phyloP scores from a whole-genome alignment of 441 rosid genomes.

The Eutrema salsugineum region DNA sequence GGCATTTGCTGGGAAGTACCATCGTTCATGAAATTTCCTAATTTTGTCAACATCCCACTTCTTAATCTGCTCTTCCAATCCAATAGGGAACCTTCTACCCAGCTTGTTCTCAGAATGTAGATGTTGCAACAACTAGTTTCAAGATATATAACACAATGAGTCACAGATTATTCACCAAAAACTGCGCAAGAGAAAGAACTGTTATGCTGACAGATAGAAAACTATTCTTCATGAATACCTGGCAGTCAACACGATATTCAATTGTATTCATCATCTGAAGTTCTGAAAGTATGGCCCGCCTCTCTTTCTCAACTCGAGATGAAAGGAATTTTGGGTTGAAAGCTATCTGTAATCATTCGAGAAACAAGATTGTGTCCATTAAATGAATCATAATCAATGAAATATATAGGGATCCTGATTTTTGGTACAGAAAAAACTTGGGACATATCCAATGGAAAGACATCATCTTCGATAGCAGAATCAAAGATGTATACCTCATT shows the following conservation, averaged over 20 bases:
- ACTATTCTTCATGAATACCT: conserved; percentile 44
- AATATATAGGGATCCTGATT: background rate
- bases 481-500: conserved; percentile 64
- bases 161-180: conserved; percentile 16
- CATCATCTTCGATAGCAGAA: conserved; percentile 10
- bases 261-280: conserved; percentile 99
- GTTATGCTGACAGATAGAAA: conserved; percentile 21
- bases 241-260: conserved; percentile 99
- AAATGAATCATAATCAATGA: background rate
- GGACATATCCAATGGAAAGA: conserved; percentile 3
- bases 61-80: conserved; percentile 97
- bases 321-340: conserved; percentile 95
- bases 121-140: conserved; percentile 80
- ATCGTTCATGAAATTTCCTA: conserved; percentile 96
- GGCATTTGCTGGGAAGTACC: conserved; percentile 99
- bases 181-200: background rate
- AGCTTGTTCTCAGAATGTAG: conserved; percentile 99
- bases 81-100: conserved; percentile 98
- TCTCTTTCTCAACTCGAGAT: conserved; percentile 96
- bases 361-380: conserved; percentile 2
- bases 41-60: conserved; percentile 99
- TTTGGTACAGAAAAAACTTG: background rate
- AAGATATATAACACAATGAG: conserved; percentile 21
- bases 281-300: conserved; percentile 98
- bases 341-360: conserved; percentile 65